Conservation (phyloP, 768 basidiomycete species). For the Cytidiella melzeri region DNA sequence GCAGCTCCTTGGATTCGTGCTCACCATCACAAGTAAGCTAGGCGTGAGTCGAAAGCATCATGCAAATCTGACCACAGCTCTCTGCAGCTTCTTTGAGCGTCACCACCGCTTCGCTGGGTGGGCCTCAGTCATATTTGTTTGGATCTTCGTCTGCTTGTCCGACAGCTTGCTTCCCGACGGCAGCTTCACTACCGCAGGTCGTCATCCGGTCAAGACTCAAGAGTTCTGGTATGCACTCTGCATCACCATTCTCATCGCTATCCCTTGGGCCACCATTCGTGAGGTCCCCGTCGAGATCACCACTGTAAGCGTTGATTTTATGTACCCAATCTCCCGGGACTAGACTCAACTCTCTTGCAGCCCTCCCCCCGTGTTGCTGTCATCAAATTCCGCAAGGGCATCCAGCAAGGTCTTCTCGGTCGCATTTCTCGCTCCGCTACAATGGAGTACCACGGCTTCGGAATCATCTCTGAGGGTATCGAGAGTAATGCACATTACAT, state of each 20-base stretch:
- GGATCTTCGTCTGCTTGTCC: constrained; percentile 56
- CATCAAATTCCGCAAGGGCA: constrained; percentile 72
- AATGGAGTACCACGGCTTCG: constrained; percentile 81
- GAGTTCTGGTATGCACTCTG: constrained; percentile 72
- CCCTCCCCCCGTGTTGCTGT: constrained; percentile 76
- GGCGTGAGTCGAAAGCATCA: not conserved
- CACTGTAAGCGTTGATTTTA: constrained; percentile 48
- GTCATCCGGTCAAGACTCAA: constrained; percentile 54
- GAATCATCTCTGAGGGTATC: constrained; percentile 67
- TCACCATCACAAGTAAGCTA: constrained; percentile 67
- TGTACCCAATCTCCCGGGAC: not conserved
- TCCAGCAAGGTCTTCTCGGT: constrained; percentile 77
- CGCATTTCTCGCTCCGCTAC: constrained; percentile 66
- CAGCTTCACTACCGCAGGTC: constrained; percentile 39
- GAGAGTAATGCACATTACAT: constrained; percentile 75
- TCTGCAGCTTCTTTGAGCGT: constrained; percentile 63
- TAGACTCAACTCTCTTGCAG: too few species aligned
- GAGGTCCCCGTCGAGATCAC: constrained; percentile 72
- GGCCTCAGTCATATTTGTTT: constrained; percentile 48
- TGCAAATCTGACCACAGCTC: not conserved
- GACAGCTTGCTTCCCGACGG: constrained; percentile 38
- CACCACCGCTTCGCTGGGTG: constrained; percentile 79
- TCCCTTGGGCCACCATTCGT: constrained; percentile 72
- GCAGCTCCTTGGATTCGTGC: constrained; percentile 80
- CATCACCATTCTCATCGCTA: constrained; percentile 66